Evolutionary conservation across 345 rosid genomes (phyloP).

Genomic region (Schrenkiella parvula): DNA sequence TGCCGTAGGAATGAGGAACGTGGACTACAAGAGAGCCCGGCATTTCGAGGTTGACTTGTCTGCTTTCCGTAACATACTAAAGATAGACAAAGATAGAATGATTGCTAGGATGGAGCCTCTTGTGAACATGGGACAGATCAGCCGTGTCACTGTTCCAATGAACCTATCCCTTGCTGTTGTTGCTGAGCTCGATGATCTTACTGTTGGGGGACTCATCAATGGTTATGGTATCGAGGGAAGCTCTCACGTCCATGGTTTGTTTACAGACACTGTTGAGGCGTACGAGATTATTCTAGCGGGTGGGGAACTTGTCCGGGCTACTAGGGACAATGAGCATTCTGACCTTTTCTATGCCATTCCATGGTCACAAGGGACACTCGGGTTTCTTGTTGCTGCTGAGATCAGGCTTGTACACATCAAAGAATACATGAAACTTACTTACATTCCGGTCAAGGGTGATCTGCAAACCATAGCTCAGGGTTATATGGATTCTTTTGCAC

Average conservation of each 20-base stretch:
- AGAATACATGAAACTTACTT: slow-evolving; percentile 82
- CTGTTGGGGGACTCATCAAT: slow-evolving; percentile 90
- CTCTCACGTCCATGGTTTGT: slow-evolving; percentile 87
- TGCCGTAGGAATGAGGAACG: slow-evolving; percentile 95
- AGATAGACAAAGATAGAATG: slow-evolving; percentile 76
- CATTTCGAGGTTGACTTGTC: slow-evolving; percentile 89
- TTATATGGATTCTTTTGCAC: slow-evolving; percentile 77
- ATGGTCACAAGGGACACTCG: slow-evolving; percentile 93
- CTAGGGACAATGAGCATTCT: slow-evolving; percentile 77
- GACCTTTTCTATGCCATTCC: slow-evolving; percentile 90
- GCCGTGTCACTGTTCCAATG: slow-evolving; percentile 72
- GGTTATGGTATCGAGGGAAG: slow-evolving; percentile 96
- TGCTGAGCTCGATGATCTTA: slow-evolving; percentile 94
- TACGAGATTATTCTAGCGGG: slow-evolving; percentile 79
- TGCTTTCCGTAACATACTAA: slow-evolving; percentile 68
- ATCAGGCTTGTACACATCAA: slow-evolving; percentile 65
- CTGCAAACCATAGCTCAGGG: slow-evolving; percentile 64
- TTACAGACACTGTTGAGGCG: slow-evolving; percentile 82
- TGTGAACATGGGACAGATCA: slow-evolving; percentile 94
- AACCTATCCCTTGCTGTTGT: slow-evolving; percentile 90
- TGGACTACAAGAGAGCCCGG: slow-evolving; percentile 86
- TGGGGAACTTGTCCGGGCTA: slow-evolving; percentile 76
- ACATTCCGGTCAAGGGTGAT: slow-evolving; percentile 66
- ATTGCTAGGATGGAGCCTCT: slow-evolving; percentile 85
- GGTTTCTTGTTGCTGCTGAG: slow-evolving; percentile 78